Percentiles rank a stretch among this genome's conserved stretches.
These are phyloP conservation scores for Pleurotus ostreatus DNA, from an alignment of 768 basidiomycete genomes.

Conservation along the genomic window DNA sequence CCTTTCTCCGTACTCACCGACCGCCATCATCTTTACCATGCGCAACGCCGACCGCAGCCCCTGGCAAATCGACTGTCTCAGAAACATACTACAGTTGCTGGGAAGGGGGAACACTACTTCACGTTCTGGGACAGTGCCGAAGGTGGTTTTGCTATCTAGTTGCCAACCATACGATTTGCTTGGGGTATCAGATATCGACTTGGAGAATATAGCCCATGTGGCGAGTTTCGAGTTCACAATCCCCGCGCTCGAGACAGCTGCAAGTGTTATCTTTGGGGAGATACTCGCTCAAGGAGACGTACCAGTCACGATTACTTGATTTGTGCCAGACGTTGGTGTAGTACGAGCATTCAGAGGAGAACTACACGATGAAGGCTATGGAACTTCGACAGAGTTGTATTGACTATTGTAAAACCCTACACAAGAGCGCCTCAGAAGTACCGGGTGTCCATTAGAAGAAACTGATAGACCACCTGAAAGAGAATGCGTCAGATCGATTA, in stretches of 20 bases:
- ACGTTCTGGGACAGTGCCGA: conserved; percentile 13
- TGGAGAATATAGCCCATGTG: conserved; percentile 31
- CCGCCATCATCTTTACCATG: conserved; percentile 47
- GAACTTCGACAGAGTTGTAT: no score
- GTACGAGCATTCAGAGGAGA: no score
- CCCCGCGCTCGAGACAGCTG: conserved; percentile 43
- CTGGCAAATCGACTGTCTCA: conserved; percentile 50
- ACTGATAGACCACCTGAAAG: no score
- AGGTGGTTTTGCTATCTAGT: conserved; percentile 50
- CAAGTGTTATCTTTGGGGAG: conserved; percentile 38
- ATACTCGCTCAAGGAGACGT: neutral
- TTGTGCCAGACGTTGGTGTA: no score
- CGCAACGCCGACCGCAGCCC: conserved; percentile 48
- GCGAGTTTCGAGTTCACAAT: conserved; percentile 59
- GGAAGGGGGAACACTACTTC: neutral
- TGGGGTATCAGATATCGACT: conserved; percentile 17
- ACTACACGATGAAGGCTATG: no score
- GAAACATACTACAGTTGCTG: conserved; percentile 16
- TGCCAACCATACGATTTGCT: conserved; percentile 66
- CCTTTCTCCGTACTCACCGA: conserved; percentile 13
- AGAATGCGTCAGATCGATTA: no score
- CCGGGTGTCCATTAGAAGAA: no score
- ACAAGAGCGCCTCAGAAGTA: no score
- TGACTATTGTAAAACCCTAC: no score
- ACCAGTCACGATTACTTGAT: neutral